Conservation (phyloP, 805 yeast genomes). For the Zygoascus bituminiphila region DNA sequence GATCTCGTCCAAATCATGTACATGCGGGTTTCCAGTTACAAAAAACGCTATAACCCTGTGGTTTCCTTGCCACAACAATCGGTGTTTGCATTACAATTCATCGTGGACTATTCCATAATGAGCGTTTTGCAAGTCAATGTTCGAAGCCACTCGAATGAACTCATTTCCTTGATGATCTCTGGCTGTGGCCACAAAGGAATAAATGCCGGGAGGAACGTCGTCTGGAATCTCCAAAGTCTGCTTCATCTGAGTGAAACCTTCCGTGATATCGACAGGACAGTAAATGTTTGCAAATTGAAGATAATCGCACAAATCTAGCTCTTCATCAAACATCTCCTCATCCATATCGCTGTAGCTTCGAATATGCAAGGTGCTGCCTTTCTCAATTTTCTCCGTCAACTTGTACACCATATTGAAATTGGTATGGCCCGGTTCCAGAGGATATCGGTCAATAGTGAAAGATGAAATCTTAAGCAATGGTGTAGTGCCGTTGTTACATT, state of each 20-base stretch:
- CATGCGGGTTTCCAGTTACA: neutral
- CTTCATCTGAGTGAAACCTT: conserved; percentile 8
- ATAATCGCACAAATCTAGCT: conserved; percentile 23
- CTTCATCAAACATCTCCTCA: conserved; percentile 14
- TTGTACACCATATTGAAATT: conserved; percentile 18
- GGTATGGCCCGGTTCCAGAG: conserved; percentile 24
- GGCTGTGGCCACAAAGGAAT: conserved; percentile 24
- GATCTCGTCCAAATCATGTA: too few relatives aligned
- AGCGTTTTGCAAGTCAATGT: conserved; percentile 9
- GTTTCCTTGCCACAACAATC: neutral
- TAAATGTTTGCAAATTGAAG: conserved; percentile 19
- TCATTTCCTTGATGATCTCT: conserved; percentile 16
- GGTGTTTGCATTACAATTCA: conserved; percentile 5
- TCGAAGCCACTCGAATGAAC: conserved; percentile 19
- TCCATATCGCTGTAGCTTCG: conserved; percentile 15
- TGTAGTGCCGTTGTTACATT: conserved; percentile 17
- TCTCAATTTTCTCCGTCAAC: conserved; percentile 19
- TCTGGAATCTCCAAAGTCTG: conserved; percentile 24
- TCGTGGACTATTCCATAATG: conserved; percentile 5
- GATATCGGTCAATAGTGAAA: conserved; percentile 22
- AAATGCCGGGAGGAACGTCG: conserved; percentile 22
- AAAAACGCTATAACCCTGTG: neutral
- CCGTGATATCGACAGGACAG: conserved; percentile 22
- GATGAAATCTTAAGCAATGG: conserved; percentile 20
- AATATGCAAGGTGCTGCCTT: conserved; percentile 18